Percentiles rank a stretch among this genome's conserved stretches.
Evolutionary conservation across 1,284 basidiomycete species (phyloP).

Genomic region (Fomitopsis pinicola): DNA sequence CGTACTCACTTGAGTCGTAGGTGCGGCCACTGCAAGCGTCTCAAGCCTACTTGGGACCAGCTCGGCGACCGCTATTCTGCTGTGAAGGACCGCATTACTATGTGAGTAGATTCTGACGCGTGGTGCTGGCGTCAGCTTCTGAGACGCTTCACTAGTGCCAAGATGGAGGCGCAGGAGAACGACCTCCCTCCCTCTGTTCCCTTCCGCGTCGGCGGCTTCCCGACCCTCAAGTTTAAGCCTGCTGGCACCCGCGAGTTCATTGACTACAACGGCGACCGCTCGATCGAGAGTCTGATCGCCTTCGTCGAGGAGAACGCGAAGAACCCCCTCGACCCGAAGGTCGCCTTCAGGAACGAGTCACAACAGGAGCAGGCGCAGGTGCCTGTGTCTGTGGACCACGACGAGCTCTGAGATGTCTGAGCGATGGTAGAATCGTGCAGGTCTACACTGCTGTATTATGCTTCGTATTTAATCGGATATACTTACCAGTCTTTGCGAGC

Average conservation of each 20-base stretch:
- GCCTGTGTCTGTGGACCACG: slow-evolving; percentile 20
- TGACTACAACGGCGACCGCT: slow-evolving; percentile 91
- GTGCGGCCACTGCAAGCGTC: slow-evolving; percentile 95
- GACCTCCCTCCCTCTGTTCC: slow-evolving; percentile 86
- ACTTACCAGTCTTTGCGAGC: background rate
- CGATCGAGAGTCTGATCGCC: slow-evolving; percentile 79
- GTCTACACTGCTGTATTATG: background rate
- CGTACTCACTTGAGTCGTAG: slow-evolving; percentile 31
- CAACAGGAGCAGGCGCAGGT: slow-evolving; percentile 17
- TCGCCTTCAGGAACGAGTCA: slow-evolving; percentile 24
- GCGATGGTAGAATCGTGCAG: slow-evolving; percentile 9
- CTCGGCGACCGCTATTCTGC: slow-evolving; percentile 84
- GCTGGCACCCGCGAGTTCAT: slow-evolving; percentile 86
- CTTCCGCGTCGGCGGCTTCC: slow-evolving; percentile 89
- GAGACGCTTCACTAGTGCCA: slow-evolving; percentile 56
- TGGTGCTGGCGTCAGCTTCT: background rate
- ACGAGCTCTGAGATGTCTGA: slow-evolving; percentile 26
- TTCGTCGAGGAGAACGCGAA: slow-evolving; percentile 82
- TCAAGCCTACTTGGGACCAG: slow-evolving; percentile 92
- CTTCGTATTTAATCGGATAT: background rate
- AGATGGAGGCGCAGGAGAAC: slow-evolving; percentile 97
- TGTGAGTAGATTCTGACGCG: slow-evolving; percentile 47
- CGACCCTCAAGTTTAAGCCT: slow-evolving; percentile 95
- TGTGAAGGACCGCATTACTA: slow-evolving; percentile 76
- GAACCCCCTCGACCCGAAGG: slow-evolving; percentile 54